Base-by-base conservation (phyloP, 2,329 filamentous ascomycete species). In the Stagonosporopsis cucurbitacearum region DNA sequence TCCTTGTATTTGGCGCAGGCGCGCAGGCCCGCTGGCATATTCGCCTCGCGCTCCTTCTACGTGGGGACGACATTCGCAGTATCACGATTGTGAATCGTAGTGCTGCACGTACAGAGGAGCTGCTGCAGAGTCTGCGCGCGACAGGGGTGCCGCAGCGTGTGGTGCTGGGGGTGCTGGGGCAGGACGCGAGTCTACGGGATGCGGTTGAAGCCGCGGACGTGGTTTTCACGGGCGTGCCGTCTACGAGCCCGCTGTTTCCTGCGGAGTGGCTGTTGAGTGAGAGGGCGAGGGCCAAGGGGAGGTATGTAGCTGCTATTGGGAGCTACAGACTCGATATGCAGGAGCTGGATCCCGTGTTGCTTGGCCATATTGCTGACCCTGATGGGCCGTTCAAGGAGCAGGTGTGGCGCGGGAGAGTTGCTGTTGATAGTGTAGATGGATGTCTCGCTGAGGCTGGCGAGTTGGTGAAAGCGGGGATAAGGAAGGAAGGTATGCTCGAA, bases 11-110 rank as follows among this genome's bases (percentile, higher is more conserved):
- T 56, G 81, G 81, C 8, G 78, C 80, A 0, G 81, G 81, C 0
- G 76, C 78, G 39, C 80, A 82, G 60, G 80, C 80, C 0, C 73
- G 80, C 51, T 83, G 80, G 81, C 81, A 83, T 62, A 71, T 79
- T 3, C 73, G 80, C 15, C 68, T 83, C 4, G 78, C 77, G 0
- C 57, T 82, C 4, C 64, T 80, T 0, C 62, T 75, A 6, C 68
- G 65, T 9, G 66, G 61, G 59, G 59, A 67, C 0, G 72, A 77
- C 9, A 72, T 82, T 20, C 30, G 35, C 35, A 58, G 49, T 2
- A 58, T 74, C 7, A 66, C 65, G 0, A 37, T 71, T 7, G 62
- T 72, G 0, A 72, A 72, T 39, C 68, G 69, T 6, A 63, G 58
- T 0, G 28, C 15, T 6, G 37, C 35, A 17, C 37, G 67, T 19